phyloP scores from a whole-genome alignment of 2,329 filamentous ascomycete genomes.

The Diaporthe sp. region DNA sequence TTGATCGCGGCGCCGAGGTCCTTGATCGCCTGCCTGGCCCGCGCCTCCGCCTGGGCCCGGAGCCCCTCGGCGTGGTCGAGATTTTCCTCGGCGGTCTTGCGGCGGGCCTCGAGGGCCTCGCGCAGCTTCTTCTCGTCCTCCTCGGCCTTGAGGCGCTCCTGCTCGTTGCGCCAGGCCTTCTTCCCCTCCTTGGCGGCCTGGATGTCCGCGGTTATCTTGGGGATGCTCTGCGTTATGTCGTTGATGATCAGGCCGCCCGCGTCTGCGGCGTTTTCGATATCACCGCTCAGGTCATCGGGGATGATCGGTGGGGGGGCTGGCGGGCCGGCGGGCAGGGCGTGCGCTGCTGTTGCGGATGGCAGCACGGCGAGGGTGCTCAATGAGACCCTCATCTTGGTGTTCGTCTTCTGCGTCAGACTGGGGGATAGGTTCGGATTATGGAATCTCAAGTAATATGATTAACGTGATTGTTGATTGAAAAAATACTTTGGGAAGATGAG shows the following conservation, averaged over 20 bases:
- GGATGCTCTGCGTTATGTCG: too few relatives aligned
- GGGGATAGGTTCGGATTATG: neutral
- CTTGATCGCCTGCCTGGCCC: too few relatives aligned
- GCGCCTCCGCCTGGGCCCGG: neutral
- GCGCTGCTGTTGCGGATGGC: neutral
- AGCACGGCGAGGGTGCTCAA: neutral
- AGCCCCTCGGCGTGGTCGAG: neutral
- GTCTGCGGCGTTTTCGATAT: neutral
- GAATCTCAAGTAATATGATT: too few relatives aligned
- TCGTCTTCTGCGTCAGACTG: neutral
- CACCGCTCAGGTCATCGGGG: neutral
- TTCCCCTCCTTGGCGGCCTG: neutral
- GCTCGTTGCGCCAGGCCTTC: neutral
- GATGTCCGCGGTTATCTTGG: neutral
- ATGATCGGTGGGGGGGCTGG: neutral
- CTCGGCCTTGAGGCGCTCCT: neutral
- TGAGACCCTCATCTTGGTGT: neutral
- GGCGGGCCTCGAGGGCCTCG: neutral
- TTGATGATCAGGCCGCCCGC: neutral
- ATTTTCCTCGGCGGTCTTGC: neutral
- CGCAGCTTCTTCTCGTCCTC: neutral
- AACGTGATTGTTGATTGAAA: neutral
- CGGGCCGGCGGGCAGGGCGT: neutral
- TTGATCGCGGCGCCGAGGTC: neutral
- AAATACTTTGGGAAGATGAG: neutral